Evolutionary conservation across 2,329 filamentous ascomycete genomes (phyloP), one percentile per base, ranked within the genome.

Genomic region (Pseudogymnoascus verrucosus): DNA sequence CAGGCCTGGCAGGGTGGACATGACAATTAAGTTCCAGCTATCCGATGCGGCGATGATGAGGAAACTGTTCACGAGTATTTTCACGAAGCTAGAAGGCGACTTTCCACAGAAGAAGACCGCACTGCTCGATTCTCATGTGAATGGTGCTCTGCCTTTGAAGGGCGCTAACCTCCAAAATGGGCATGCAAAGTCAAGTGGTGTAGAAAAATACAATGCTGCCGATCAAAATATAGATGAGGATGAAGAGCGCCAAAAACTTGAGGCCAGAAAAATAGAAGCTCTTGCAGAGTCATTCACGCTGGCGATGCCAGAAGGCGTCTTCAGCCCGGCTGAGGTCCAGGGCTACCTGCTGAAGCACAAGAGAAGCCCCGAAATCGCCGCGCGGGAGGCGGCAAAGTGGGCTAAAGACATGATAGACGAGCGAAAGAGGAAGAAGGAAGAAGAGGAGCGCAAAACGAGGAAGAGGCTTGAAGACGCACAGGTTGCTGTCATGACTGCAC

Each of bases 321-420:
- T 87, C 65, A 82, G 79, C 37, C 85, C 86, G 0, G 86, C 86
- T 0, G 83, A 88, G 72, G 82, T 89, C 47, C 86, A 88, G 70
- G 85, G 85, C 0, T 89, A 86, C 71, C 71, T 89, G 63, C 75
- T 89, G 42, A 86, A 85, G 74, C 76, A 84, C 42, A 88, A 88
- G 74, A 82, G 82, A 72, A 77, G 78, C 37, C 84, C 85, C 2
- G 76, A 77, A 5, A 76, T 76, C 66, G 85, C 86, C 1, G 72
- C 87, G 21, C 75, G 76, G 19, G 82, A 85, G 67, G 81, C 79
- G 1, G 75, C 76, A 1, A 75, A 69, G 4, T 88, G 85, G 85
- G 81, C 84, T 0, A 76, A 78, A 64, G 80, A 78, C 10, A 75
- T 79, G 64, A 62, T 79, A 28, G 75, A 74, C 70, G 81, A 83